A percentile compares a stretch with the other conserved stretches of the same genome.
phyloP scores from a whole-genome alignment of 441 rosid genomes.

The Syzygium syzygioides region DNA sequence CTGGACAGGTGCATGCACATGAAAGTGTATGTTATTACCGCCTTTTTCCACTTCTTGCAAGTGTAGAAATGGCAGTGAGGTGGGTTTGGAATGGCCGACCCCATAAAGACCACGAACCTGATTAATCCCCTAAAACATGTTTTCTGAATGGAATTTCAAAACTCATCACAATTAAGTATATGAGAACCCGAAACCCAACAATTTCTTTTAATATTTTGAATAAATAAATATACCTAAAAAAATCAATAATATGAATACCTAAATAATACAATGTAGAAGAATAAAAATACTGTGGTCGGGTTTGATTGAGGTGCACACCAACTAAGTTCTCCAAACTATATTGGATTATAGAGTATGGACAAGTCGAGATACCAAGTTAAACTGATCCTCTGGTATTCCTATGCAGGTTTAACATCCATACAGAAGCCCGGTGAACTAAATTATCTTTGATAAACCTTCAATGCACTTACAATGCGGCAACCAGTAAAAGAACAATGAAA shows the following conservation, averaged over 20 bases:
- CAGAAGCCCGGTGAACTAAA: background rate
- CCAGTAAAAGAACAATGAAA: background rate
- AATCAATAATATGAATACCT: background rate
- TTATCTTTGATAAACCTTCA: background rate
- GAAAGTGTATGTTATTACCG: background rate
- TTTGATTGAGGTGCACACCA: background rate
- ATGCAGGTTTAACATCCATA: background rate
- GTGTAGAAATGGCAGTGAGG: background rate
- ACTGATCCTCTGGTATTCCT: background rate
- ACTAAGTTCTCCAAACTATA: background rate
- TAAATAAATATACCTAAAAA: background rate
- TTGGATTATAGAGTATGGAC: background rate
- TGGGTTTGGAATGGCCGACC: background rate
- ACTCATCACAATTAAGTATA: background rate
- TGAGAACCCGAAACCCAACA: background rate
- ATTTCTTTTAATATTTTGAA: background rate
- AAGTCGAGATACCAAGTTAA: background rate
- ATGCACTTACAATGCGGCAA: background rate
- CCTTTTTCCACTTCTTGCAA: background rate
- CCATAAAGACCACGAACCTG: background rate
- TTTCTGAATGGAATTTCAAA: background rate
- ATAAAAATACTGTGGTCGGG: background rate
- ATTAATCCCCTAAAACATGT: background rate
- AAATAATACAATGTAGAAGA: background rate
- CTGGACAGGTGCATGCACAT: background rate